These are phyloP conservation scores for Vararia minispora DNA, from an alignment of 768 basidiomycete species.

Conservation along the genomic window DNA sequence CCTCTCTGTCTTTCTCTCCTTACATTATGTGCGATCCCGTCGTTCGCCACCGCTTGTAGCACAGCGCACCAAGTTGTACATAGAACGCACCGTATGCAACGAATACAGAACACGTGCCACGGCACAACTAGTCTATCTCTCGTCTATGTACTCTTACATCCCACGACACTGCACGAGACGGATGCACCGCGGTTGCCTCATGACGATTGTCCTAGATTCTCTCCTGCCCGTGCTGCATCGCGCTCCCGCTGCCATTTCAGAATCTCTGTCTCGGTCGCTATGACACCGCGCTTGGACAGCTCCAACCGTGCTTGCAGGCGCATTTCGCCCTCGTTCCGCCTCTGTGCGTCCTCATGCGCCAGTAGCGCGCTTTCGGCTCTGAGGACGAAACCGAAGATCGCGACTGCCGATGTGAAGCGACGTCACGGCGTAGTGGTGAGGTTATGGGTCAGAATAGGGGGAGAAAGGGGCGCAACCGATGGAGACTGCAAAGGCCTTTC, in stretches of 20 bases:
- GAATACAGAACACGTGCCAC: no score
- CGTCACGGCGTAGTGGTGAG: constrained; percentile 2
- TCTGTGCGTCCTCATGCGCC: constrained; percentile 53
- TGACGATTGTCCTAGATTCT: not conserved
- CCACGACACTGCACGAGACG: not conserved
- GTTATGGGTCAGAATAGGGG: not conserved
- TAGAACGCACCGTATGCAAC: no score
- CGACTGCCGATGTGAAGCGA: constrained; percentile 29
- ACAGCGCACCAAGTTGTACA: no score
- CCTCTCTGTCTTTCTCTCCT: no score
- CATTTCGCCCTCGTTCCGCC: constrained; percentile 55
- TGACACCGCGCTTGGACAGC: constrained; percentile 59
- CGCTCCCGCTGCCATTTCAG: constrained; percentile 59
- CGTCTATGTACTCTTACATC: not conserved
- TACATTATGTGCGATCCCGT: no score
- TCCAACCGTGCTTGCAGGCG: constrained; percentile 67
- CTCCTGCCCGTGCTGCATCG: constrained; percentile 5
- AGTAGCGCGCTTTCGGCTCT: constrained; percentile 70
- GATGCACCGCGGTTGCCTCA: constrained; percentile 2
- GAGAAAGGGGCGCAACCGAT: constrained; percentile 26
- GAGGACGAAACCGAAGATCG: constrained; percentile 58
- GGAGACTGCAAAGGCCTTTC: constrained; percentile 72
- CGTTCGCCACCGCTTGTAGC: no score
- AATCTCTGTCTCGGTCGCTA: constrained; percentile 79
- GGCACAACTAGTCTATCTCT: not conserved